Evolutionary conservation across 257 asterid species (phyloP).

Genomic region (Primulina huaijiensis): DNA sequence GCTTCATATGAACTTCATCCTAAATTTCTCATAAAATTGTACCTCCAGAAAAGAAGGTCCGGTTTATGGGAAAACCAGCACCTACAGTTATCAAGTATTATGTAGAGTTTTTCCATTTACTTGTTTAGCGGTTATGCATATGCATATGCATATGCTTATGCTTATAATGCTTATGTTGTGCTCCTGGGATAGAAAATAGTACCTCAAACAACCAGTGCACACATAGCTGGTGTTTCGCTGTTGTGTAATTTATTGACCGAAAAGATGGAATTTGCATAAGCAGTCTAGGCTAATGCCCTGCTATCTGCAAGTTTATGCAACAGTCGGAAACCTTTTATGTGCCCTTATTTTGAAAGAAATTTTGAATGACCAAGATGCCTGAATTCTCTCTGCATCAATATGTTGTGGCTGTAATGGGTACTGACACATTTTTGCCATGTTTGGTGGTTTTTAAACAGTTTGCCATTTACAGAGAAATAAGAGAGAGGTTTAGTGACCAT

Average conservation of each 20-base stretch:
- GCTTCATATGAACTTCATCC: neutral
- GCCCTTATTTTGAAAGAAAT: neutral
- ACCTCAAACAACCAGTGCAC: no score
- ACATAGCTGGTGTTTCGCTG: neutral
- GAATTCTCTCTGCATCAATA: slow-evolving; percentile 10
- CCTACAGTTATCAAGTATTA: neutral
- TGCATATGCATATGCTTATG: no score
- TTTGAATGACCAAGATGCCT: slow-evolving; percentile 12
- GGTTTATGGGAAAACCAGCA: neutral
- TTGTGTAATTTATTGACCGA: neutral
- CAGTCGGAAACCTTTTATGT: neutral
- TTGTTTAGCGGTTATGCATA: neutral
- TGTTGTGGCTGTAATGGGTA: slow-evolving; percentile 1
- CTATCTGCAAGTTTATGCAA: neutral
- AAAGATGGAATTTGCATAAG: no score
- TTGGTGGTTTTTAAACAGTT: slow-evolving; percentile 47
- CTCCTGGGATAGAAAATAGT: neutral
- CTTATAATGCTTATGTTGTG: neutral
- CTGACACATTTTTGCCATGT: slow-evolving; percentile 10
- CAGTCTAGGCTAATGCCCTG: no score
- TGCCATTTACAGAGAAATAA: slow-evolving; percentile 74
- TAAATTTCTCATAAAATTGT: neutral
- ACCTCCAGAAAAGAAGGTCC: neutral
- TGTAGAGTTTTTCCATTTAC: neutral
- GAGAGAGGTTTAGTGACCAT: slow-evolving; percentile 75